Base-by-base conservation (phyloP, 352 stramenopile genomes). In the Globisporangium cederbergense region DNA sequence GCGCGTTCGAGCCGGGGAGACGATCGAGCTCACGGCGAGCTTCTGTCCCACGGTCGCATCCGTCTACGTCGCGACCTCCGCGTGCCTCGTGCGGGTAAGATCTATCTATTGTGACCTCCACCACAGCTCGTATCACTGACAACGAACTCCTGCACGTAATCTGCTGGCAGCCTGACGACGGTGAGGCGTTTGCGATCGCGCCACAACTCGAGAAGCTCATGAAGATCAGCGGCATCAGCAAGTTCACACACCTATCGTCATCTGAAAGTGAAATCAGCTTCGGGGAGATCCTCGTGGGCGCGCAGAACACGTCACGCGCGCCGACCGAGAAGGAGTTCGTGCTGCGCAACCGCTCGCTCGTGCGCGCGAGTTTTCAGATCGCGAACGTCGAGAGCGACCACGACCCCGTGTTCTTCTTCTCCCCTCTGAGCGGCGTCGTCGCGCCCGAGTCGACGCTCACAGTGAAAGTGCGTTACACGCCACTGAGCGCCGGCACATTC, bases 151-250 rank as follows among this genome's bases (percentile, higher is more conserved):
- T 28, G 25, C 25, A 28, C 25, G 25, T 28, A 28, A 11, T 42
- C n/a, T 14, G 2, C 9, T 11, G 58, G 9, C 62, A 86, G 78
- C 57, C 78, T 13, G 67, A 78, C 50, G 58, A 54, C 1, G 56
- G 40, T 1, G 66, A 77, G 10, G 60, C 68, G 1, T 72, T 76
- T 25, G 64, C 58, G 18, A 28, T 62, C 11, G 57, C 65, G 1
- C 59, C 74, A 13, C 53, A 73, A 38, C 55, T 68, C 8, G 73
- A 86, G 16, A 68, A 83, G 51, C 77, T 60, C 16, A 93, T 96
- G 78, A 97, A 97, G 67, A 76, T 97, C 54, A 94, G 80, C 62
- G 81, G 78, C 22, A 93, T 97, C 38, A 90, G 86, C 60, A 98
- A 98, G 66, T 98, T 93, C 70, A 86, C 89, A 50, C 80, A 97